Evolutionary conservation across 2,329 filamentous ascomycete species (phyloP).

Genomic region (Penicillium occitanis): DNA sequence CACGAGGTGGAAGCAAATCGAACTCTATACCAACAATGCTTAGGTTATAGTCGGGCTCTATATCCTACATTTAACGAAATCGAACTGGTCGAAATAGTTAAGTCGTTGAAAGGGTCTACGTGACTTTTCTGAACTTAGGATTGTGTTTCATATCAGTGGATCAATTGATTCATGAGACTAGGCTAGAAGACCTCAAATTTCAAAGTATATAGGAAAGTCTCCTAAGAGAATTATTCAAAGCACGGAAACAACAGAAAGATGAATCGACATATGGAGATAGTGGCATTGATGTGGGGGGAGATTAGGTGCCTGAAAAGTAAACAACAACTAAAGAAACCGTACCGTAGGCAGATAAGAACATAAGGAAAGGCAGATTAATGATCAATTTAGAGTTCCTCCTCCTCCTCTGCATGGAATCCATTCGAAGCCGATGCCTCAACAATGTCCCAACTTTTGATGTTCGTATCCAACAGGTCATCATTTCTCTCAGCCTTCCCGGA

Average conservation of each 20-base stretch:
- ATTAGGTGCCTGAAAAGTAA: neutral
- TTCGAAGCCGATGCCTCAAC: conserved; percentile 18
- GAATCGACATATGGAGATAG: neutral
- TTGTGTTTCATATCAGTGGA: neutral
- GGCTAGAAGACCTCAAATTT: neutral
- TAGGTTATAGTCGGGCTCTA: neutral
- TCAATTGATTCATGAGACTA: neutral
- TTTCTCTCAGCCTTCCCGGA: conserved; percentile 48
- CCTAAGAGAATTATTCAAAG: too few species aligned
- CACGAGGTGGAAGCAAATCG: neutral
- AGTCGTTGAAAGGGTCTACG: neutral
- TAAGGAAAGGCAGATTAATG: neutral
- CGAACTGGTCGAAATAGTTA: neutral
- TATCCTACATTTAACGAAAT: neutral
- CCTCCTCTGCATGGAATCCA: conserved; percentile 24
- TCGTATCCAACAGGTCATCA: conserved; percentile 30
- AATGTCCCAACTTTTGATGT: conserved; percentile 31
- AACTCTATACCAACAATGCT: neutral
- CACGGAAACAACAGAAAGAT: neutral
- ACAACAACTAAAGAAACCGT: neutral
- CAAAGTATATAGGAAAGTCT: neutral
- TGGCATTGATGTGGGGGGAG: too few species aligned
- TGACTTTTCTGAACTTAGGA: neutral
- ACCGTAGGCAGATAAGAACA: neutral
- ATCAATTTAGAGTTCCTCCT: conserved; percentile 24